Evolutionary conservation across 352 stramenopile species (phyloP).

Genomic region (Phytophthora cryptogea): DNA sequence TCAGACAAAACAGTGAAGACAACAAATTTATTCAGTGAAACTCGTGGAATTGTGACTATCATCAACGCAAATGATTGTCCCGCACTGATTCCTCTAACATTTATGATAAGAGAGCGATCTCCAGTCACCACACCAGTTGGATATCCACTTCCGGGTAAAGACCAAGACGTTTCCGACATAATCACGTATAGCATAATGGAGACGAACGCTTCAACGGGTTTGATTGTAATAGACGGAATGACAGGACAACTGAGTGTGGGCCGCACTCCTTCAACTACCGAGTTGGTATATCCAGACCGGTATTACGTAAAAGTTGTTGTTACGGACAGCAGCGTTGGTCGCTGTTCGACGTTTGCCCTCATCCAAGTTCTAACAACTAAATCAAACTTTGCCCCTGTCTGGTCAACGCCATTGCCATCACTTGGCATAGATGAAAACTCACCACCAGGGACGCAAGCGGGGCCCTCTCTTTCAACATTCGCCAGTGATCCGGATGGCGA

Average conservation of each 20-base stretch:
- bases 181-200: constrained; percentile 46
- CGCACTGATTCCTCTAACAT: constrained; percentile 36
- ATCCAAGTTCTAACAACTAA: constrained; percentile 46
- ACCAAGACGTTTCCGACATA: constrained; percentile 55
- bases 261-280: constrained; percentile 21
- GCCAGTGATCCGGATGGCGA: constrained; percentile 50
- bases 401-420: constrained; percentile 32
- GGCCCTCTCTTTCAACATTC: constrained; percentile 26
- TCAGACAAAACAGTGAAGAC: constrained; percentile 40
- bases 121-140: constrained; percentile 38
- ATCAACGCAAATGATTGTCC: constrained; percentile 66
- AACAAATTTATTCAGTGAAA: constrained; percentile 33
- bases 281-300: constrained; percentile 43
- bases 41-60: constrained; percentile 38
- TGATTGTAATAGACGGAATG: constrained; percentile 49
- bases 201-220: constrained; percentile 27
- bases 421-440: constrained; percentile 57
- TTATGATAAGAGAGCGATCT: constrained; percentile 50
- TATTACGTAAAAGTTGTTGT: constrained; percentile 45
- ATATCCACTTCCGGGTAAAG: constrained; percentile 54
- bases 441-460: constrained; percentile 28
- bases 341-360: constrained; percentile 27
- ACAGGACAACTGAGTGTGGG: constrained; percentile 54
- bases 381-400: constrained; percentile 57
- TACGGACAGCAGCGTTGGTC: constrained; percentile 41